phyloP scores from a whole-genome alignment of 768 basidiomycete species.

The Xerocomellus intermedius region DNA sequence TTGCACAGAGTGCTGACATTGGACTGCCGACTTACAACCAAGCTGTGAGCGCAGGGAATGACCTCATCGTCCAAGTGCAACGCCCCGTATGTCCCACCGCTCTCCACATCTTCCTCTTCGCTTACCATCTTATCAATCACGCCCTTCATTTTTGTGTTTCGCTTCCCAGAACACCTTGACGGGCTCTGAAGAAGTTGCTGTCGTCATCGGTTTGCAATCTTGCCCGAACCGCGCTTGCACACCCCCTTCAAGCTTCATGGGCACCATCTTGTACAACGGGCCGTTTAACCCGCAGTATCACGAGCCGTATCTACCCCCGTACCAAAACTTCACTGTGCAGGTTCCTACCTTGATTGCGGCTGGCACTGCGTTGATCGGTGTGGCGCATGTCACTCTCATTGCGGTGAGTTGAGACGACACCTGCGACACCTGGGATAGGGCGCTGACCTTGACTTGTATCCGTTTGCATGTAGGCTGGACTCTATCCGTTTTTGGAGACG shows the following conservation, averaged over 20 bases:
- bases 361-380: slow-evolving; percentile 37
- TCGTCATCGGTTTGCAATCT: slow-evolving; percentile 44
- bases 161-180: slow-evolving; percentile 35
- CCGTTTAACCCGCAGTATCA: slow-evolving; percentile 39
- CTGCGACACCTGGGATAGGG: not conserved
- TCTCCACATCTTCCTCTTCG: not conserved
- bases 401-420: slow-evolving; percentile 35
- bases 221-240: slow-evolving; percentile 33
- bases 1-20: slow-evolving; percentile 44
- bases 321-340: slow-evolving; percentile 45
- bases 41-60: slow-evolving; percentile 36
- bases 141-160: not conserved
- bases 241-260: slow-evolving; percentile 33
- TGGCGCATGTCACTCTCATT: slow-evolving; percentile 38
- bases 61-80: slow-evolving; percentile 45
- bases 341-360: slow-evolving; percentile 31
- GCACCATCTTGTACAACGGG: slow-evolving; percentile 48
- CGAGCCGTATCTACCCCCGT: slow-evolving; percentile 32
- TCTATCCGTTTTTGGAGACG: slow-evolving; percentile 30
- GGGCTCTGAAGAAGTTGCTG: slow-evolving; percentile 42
- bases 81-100: slow-evolving; percentile 39
- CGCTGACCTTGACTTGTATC: not conserved
- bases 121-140: not conserved
- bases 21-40: slow-evolving; percentile 34
- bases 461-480: slow-evolving; percentile 30